Conservation (phyloP, 176 grass and related monocot genomes). For the Tuctoria greenei region DNA sequence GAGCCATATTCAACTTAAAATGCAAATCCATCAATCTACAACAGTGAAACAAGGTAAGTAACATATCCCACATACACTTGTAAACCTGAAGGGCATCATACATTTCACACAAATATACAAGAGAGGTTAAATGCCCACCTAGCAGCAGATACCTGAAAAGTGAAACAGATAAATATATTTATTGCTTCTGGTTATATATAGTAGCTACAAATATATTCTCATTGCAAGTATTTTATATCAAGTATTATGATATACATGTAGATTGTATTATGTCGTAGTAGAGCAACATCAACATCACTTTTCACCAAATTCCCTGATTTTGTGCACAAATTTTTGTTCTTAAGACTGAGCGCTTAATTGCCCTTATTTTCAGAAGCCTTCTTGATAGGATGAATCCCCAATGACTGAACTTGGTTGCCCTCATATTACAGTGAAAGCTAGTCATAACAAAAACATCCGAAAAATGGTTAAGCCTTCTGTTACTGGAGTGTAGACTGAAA, state of each 20-base stretch:
- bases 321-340: background rate
- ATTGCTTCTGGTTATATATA: background rate
- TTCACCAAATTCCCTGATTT: background rate
- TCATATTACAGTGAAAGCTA: background rate
- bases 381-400: background rate
- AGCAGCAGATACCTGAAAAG: conserved; percentile 29
- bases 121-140: conserved; percentile 15
- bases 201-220: background rate
- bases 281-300: background rate
- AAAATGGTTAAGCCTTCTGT: background rate
- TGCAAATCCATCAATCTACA: conserved; percentile 23
- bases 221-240: background rate
- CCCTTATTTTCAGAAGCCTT: background rate
- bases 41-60: conserved; percentile 14
- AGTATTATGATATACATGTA: background rate
- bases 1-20: conserved; percentile 26
- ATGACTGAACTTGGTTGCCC: background rate
- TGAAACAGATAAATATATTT: background rate
- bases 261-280: background rate
- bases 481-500: background rate
- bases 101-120: conserved; percentile 31
- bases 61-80: conserved; percentile 13
- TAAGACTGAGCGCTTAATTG: background rate
- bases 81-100: background rate
- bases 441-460: background rate